Conservation (phyloP, 1,284 basidiomycete species). For the Cystobasidiaceae sp. region DNA sequence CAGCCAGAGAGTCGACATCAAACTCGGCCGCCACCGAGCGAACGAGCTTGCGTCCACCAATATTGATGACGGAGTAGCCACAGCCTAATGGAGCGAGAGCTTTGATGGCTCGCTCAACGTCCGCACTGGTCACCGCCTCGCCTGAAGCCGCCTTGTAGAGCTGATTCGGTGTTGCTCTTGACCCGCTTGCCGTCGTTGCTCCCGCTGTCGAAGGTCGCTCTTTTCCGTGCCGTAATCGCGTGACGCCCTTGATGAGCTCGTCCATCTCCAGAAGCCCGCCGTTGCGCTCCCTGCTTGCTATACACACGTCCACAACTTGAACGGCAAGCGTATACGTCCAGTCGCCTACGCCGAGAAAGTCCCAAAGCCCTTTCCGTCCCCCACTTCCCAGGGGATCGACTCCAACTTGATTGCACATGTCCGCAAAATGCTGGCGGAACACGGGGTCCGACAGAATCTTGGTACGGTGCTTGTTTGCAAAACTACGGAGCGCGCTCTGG, state of each 20-base stretch:
- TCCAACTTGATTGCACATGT: slow-evolving; percentile 91
- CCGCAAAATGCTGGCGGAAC: slow-evolving; percentile 87
- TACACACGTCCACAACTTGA: slow-evolving; percentile 94
- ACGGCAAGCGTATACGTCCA: slow-evolving; percentile 95
- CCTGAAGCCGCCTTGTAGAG: neutral
- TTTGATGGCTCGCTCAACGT: slow-evolving; percentile 78
- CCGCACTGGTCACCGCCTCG: slow-evolving; percentile 62
- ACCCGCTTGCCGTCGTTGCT: neutral
- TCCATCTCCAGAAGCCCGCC: slow-evolving; percentile 86
- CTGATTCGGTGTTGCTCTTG: slow-evolving; percentile 5
- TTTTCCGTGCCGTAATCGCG: slow-evolving; percentile 62
- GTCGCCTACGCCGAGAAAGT: slow-evolving; percentile 74
- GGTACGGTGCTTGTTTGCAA: slow-evolving; percentile 75
- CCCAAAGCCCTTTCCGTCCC: slow-evolving; percentile 71
- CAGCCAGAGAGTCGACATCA: slow-evolving; percentile 46
- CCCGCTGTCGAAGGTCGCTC: slow-evolving; percentile 1
- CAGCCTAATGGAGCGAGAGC: slow-evolving; percentile 79
- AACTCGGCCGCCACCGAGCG: slow-evolving; percentile 47
- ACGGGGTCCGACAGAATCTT: slow-evolving; percentile 79
- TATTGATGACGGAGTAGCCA: slow-evolving; percentile 76
- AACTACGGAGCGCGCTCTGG: slow-evolving; percentile 69
- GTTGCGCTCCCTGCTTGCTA: slow-evolving; percentile 78
- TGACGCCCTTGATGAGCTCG: slow-evolving; percentile 74
- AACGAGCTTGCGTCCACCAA: slow-evolving; percentile 51
- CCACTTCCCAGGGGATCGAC: slow-evolving; percentile 75